phyloP scores from a whole-genome alignment of 805 yeast species.

The Nakazawaea siamensis region DNA sequence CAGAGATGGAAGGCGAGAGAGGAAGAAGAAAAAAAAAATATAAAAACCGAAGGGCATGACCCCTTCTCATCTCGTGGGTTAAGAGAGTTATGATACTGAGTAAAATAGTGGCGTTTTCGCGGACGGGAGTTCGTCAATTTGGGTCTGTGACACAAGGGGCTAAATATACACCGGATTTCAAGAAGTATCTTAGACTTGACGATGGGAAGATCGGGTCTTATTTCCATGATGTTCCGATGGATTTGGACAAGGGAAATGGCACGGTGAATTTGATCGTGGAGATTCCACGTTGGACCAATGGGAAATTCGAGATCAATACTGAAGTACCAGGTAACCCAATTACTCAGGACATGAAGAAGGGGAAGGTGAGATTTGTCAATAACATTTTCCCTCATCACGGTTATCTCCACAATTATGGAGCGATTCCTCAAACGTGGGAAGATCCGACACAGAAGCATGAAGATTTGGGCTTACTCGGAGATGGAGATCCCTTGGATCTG shows the following conservation, averaged over 20 bases:
- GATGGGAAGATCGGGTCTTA: slow-evolving; percentile 46
- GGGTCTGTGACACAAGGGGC: slow-evolving; percentile 19
- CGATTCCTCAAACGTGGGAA: slow-evolving; percentile 95
- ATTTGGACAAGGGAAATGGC: slow-evolving; percentile 28
- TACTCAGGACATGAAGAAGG: slow-evolving; percentile 71
- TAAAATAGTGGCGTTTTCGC: slow-evolving; percentile 1
- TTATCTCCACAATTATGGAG: slow-evolving; percentile 82
- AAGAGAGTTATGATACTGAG: too few species aligned
- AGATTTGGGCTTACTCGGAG: slow-evolving; percentile 50
- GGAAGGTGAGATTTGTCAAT: slow-evolving; percentile 64
- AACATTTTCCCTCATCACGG: slow-evolving; percentile 81
- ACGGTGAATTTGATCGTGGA: slow-evolving; percentile 65
- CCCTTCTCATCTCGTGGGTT: too few species aligned
- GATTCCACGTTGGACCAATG: slow-evolving; percentile 78
- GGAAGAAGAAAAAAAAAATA: too few species aligned
- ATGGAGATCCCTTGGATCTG: slow-evolving; percentile 92
- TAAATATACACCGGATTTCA: slow-evolving; percentile 29
- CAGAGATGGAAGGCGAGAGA: too few species aligned
- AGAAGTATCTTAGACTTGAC: slow-evolving; percentile 33
- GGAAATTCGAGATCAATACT: slow-evolving; percentile 70
- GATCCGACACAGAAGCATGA: slow-evolving; percentile 57
- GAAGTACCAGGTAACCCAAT: slow-evolving; percentile 62
- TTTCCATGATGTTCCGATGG: slow-evolving; percentile 68
- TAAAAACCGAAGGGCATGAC: too few species aligned
- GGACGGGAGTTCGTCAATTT: not conserved